Evolutionary conservation across 108 stramenopile species (phyloP), one percentile per base, ranked within the genome.

Genomic region (Skeletonema marinoi): DNA sequence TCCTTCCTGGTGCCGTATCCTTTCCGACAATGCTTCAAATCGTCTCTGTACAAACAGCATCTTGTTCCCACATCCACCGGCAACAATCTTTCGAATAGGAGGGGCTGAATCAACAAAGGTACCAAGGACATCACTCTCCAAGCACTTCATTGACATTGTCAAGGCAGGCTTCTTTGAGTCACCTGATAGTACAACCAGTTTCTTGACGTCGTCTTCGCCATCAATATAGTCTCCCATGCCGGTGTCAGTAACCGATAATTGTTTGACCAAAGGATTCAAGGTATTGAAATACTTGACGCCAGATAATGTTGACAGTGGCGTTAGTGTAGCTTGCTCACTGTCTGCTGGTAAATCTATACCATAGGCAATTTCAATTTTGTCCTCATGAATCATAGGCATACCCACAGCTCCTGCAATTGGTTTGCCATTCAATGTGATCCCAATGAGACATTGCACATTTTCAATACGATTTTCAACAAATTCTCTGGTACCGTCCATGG

Each of bases 401-500:
- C 91, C 91, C 30, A 94, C 84, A 31, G 86, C 90, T 21, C 93
- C 93, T 5, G 81, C 90, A 32, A 92, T 69, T 7, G 93, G 81
- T 39, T 77, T 65, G 29, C 81, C 74, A 50, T 90, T 81, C 19
- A 80, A 36, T 19, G 88, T 87, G 68, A 92, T 85, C 5, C 93
- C 93, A 70, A 94, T 87, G 25, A 94, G 73, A 54, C 87, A 90
- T 65, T 88, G 90, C 11, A 89, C 90, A 66, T 90, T 92, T 46
- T 82, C 78, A 31, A 94, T 73, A 5, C 93, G 81, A 25, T 90
- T 90, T 65, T 94, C 91, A 14, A 94, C 91, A 74, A 91, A 94
- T 73, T 94, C 93, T 51, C 93, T 82, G 1, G 93, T 94, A 14
- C 93, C 93, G 70, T 94, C 93, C 54, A 94, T 56, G 5, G 93